Evolutionary conservation across 352 stramenopile species (phyloP).

Genomic region (Globisporangium camurandrum): DNA sequence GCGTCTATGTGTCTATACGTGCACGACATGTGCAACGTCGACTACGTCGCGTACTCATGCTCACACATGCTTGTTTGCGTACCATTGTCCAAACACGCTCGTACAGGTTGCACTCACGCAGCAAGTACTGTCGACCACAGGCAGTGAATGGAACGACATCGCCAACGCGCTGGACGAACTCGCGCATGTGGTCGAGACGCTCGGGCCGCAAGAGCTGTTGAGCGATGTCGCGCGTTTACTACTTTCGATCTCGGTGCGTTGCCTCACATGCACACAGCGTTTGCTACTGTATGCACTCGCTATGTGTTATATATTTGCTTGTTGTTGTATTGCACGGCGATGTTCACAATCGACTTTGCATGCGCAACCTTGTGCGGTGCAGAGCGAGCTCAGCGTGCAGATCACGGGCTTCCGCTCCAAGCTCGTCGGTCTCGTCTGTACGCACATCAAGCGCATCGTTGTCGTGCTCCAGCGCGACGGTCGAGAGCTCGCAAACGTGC

Average conservation of each 20-base stretch:
- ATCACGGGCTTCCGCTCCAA: constrained; percentile 40
- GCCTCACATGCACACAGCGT: neutral
- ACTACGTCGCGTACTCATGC: neutral
- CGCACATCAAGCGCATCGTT: constrained; percentile 37
- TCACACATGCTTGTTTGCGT: constrained; percentile 1
- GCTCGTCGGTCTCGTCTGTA: constrained; percentile 43
- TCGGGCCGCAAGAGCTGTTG: constrained; percentile 15
- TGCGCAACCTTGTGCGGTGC: neutral
- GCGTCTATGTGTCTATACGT: neutral
- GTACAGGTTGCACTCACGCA: constrained; percentile 33
- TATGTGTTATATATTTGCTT: too few relatives aligned
- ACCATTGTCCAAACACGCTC: too few relatives aligned
- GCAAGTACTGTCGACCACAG: constrained; percentile 17
- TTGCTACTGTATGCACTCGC: constrained; percentile 1
- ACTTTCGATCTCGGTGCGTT: constrained; percentile 36
- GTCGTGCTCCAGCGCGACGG: constrained; percentile 36
- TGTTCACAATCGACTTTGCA: constrained; percentile 1
- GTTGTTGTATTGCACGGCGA: too few relatives aligned
- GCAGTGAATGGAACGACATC: constrained; percentile 35
- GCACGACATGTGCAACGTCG: neutral
- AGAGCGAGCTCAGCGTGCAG: constrained; percentile 36
- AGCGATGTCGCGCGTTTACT: constrained; percentile 31
- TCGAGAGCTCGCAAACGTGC: constrained; percentile 41
- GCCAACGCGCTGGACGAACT: constrained; percentile 34
- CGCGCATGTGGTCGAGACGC: constrained; percentile 32